phyloP scores from a whole-genome alignment of 805 yeast genomes.

The Wickerhamiella dianesei region DNA sequence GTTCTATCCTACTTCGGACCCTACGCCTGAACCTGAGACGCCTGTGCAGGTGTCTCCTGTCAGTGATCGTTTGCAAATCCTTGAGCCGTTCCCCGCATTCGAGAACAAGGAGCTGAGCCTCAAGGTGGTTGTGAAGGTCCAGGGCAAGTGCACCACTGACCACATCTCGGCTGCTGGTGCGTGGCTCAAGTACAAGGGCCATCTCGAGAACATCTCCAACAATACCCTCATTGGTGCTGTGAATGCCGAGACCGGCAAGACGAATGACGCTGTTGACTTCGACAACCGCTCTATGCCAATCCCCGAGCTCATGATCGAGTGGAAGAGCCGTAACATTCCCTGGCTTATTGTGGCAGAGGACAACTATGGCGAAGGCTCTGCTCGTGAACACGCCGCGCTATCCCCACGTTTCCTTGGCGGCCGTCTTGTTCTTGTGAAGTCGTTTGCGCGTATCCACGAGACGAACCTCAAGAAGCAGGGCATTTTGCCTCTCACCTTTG shows the following conservation, averaged over 20 bases:
- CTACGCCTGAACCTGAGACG: constrained; percentile 48
- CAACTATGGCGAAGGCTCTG: constrained; percentile 98
- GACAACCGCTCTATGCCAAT: constrained; percentile 62
- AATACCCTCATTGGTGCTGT: constrained; percentile 95
- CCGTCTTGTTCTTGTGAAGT: constrained; percentile 70
- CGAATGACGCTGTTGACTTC: constrained; percentile 75
- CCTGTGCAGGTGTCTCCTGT: constrained; percentile 61
- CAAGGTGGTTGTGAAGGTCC: constrained; percentile 72
- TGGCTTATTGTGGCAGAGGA: constrained; percentile 97
- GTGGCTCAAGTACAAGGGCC: constrained; percentile 98
- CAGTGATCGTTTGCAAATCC: constrained; percentile 82
- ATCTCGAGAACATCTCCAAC: constrained; percentile 85
- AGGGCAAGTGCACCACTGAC: constrained; percentile 97
- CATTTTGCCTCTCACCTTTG: constrained; percentile 90
- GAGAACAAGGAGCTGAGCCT: constrained; percentile 69
- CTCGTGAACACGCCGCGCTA: constrained; percentile 97
- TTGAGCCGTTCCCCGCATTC: constrained; percentile 85
- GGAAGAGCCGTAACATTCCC: constrained; percentile 73
- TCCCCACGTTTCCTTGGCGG: constrained; percentile 95
- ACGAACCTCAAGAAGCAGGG: constrained; percentile 99
- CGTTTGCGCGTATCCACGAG: constrained; percentile 98
- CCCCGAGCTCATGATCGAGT: constrained; percentile 93
- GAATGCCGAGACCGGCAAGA: constrained; percentile 93
- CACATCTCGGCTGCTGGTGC: constrained; percentile 98
- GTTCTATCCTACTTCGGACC: constrained; percentile 61